Base-by-base conservation (phyloP, 441 rosid genomes). In the Capsella rubella region DNA sequence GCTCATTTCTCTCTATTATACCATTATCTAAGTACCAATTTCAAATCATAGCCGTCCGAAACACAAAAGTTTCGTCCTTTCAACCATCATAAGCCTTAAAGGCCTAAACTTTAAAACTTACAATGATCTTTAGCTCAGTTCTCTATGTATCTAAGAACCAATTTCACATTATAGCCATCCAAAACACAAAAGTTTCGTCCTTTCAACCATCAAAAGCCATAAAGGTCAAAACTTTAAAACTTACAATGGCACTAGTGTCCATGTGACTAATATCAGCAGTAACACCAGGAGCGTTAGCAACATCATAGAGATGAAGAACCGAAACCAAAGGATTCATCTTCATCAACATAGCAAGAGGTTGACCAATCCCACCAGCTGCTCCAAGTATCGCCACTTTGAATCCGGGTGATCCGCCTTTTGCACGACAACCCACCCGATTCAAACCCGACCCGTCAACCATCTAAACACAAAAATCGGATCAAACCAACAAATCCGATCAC, bases 331-430 rank as follows among this genome's bases (percentile, higher is more conserved):
- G 97, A 66, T 90, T 90, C 89, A 86, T 89, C 83, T 94, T 94
- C 93, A 90, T 86, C 83, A 94, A 71, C 90, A 94, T 67, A 8
- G 95, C 84, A 12, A 94, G 82, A 35, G 98, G 97, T 76, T 94
- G 97, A 6, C 98, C 97, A 1, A 94, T 94, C 40, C 98, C 98
- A 5, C 96, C 97, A 2, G 97, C 96, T 37, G 98, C 98, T 43
- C 97, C 97, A 67, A 94, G 73, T 58, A 94, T 75, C 1, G 93
- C 97, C 29, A 94, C 97, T 78, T 91, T 94, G 83, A 91, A 91
- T 58, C 95, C 95, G 0, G 87, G 63, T 0, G 95, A 83, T 42
- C 88, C 97, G 7, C 97, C 95, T 86, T 89, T 84, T 27, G 95
- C 92, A 73, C 91, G 78, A 76, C 93, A 91, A 75, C 60, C 72